Conservation (phyloP, 2,329 filamentous ascomycete species). For the Xylariaceae sp. region DNA sequence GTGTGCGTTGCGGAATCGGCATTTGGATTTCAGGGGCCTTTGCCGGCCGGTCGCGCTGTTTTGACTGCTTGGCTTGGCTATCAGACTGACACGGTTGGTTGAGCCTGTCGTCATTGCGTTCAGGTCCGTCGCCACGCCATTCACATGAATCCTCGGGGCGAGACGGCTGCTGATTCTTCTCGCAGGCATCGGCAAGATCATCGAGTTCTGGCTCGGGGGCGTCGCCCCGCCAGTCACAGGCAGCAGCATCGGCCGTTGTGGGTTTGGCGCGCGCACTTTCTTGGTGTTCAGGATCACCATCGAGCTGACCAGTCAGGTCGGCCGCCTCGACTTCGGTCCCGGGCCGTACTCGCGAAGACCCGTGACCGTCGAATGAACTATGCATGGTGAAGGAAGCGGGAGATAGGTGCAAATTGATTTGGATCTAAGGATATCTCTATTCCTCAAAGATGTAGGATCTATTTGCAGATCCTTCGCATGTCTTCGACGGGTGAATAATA, state of each 20-base stretch:
- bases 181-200: conserved; percentile 22
- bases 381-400: conserved; percentile 5
- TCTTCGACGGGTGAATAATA: conserved; percentile 1
- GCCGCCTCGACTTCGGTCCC: conserved; percentile 13
- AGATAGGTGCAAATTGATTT: neutral
- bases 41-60: neutral
- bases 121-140: conserved; percentile 17
- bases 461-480: neutral
- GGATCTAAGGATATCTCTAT: neutral
- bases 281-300: conserved; percentile 6
- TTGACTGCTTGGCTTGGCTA: neutral
- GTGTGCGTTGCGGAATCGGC: conserved; percentile 2
- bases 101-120: conserved; percentile 12
- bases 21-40: conserved; percentile 4
- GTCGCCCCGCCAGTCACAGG: conserved; percentile 27
- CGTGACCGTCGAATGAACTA: conserved; percentile 9
- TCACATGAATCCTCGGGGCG: conserved; percentile 9
- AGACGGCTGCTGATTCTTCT: conserved; percentile 8
- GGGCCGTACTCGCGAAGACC: conserved; percentile 12
- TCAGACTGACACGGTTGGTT: neutral
- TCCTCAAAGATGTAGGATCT: neutral
- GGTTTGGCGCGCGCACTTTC: neutral
- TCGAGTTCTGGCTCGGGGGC: conserved; percentile 25
- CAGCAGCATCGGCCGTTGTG: conserved; percentile 7
- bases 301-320: conserved; percentile 8